A percentile compares a stretch with the other conserved stretches of the same genome.
Evolutionary conservation across 805 yeast species (phyloP).

Genomic region (Candida ascalaphidarum): DNA sequence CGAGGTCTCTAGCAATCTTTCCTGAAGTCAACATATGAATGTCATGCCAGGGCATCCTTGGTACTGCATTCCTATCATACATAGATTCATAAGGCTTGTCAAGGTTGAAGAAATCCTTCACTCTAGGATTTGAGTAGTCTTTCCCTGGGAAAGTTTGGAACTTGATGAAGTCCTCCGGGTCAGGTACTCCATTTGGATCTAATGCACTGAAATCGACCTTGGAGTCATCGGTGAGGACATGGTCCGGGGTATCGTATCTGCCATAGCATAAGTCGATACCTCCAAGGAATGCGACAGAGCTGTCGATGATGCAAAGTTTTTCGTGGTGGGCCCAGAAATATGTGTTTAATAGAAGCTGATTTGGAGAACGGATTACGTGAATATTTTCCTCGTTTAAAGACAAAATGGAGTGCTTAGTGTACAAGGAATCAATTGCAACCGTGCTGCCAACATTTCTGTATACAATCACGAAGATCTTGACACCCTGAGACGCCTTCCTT

Average conservation of each 20-base stretch:
- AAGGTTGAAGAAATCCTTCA: constrained; percentile 72
- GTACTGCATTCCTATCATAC: constrained; percentile 73
- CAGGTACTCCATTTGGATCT: constrained; percentile 17
- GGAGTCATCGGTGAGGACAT: constrained; percentile 74
- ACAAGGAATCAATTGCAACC: constrained; percentile 86
- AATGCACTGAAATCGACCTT: constrained; percentile 23
- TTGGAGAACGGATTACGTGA: constrained; percentile 89
- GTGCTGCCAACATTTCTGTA: constrained; percentile 92
- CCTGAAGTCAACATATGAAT: constrained; percentile 95
- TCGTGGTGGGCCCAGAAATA: constrained; percentile 99
- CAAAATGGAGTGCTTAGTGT: constrained; percentile 89
- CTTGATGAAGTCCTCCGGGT: constrained; percentile 34
- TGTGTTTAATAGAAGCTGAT: constrained; percentile 86
- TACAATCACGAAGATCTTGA: constrained; percentile 82
- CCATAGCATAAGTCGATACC: constrained; percentile 96
- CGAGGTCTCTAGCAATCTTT: constrained; percentile 84
- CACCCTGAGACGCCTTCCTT: constrained; percentile 90
- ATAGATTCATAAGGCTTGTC: constrained; percentile 85
- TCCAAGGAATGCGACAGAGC: constrained; percentile 83
- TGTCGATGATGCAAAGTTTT: constrained; percentile 79
- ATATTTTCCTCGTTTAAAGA: constrained; percentile 75
- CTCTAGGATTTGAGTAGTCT: constrained; percentile 94
- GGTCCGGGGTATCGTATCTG: constrained; percentile 94
- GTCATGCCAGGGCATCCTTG: constrained; percentile 99
- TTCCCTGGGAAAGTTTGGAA: constrained; percentile 88